Percentiles rank a stretch among this genome's conserved stretches.
These are phyloP conservation scores for Nemania bipapillata DNA, from an alignment of 2,329 filamentous ascomycete species.

Conservation along the genomic window DNA sequence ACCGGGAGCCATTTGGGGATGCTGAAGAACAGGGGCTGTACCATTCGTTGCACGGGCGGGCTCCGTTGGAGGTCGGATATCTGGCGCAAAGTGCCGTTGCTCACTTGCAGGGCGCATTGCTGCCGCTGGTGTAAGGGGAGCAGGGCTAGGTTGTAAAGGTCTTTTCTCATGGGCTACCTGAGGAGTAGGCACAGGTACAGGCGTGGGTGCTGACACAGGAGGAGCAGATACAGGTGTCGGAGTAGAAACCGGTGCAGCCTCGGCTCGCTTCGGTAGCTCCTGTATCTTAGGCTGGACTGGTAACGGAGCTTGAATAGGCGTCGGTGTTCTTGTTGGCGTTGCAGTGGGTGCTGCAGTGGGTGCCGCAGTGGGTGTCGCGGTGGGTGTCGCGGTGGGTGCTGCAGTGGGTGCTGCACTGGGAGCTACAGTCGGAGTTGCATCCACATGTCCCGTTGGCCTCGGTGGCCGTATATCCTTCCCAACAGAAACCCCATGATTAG, in stretches of 20 bases:
- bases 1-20: slow-evolving; percentile 52
- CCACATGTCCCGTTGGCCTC: slow-evolving; percentile 41
- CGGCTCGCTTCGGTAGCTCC: slow-evolving; percentile 38
- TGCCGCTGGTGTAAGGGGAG: slow-evolving; percentile 34
- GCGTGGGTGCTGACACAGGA: background rate
- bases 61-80: slow-evolving; percentile 43
- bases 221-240: slow-evolving; percentile 21
- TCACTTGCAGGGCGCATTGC: slow-evolving; percentile 41
- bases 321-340: background rate
- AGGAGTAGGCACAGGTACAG: slow-evolving; percentile 18
- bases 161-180: slow-evolving; percentile 45
- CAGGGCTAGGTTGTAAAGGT: slow-evolving; percentile 42
- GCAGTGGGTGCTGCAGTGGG: background rate
- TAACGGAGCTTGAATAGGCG: slow-evolving; percentile 25
- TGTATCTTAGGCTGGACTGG: slow-evolving; percentile 36
- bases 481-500: slow-evolving; percentile 35
- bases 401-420: slow-evolving; percentile 7
- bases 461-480: slow-evolving; percentile 35
- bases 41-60: slow-evolving; percentile 38
- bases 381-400: slow-evolving; percentile 10
- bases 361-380: background rate
- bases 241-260: slow-evolving; percentile 29
- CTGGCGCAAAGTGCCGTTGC: slow-evolving; percentile 43
- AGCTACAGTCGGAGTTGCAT: slow-evolving; percentile 25
- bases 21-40: slow-evolving; percentile 54